Evolutionary conservation across 2,329 filamentous ascomycete genomes (phyloP).

Genomic region (Rachicladosporium sp.): DNA sequence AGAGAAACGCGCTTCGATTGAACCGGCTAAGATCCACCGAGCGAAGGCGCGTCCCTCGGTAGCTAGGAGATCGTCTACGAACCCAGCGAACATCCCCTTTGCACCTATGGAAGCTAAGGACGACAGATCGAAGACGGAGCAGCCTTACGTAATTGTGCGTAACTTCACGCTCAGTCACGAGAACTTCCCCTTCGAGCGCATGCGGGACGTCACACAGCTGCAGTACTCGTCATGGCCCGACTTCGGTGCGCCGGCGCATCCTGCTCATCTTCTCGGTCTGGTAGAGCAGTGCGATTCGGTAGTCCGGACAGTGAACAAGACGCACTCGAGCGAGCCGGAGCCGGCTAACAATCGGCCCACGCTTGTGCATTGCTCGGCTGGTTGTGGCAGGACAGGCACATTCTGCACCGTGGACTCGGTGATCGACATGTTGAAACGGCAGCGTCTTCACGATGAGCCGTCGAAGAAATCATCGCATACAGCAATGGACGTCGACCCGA

Average conservation of each 20-base stretch:
- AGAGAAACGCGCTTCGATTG: constrained; percentile 69
- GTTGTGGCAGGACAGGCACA: constrained; percentile 87
- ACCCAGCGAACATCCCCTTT: constrained; percentile 16
- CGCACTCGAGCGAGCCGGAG: constrained; percentile 47
- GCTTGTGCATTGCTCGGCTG: constrained; percentile 89
- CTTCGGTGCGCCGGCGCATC: constrained; percentile 83
- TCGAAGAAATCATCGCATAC: neutral
- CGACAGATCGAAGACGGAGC: constrained; percentile 32
- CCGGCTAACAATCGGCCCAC: constrained; percentile 50
- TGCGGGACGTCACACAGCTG: constrained; percentile 86
- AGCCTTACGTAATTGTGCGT: constrained; percentile 68
- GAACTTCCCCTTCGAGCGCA: constrained; percentile 65
- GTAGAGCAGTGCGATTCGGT: constrained; percentile 82
- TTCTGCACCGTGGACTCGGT: constrained; percentile 96
- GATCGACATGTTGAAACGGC: constrained; percentile 91
- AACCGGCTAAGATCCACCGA: constrained; percentile 43
- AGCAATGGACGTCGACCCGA: constrained; percentile 32
- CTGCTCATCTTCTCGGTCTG: constrained; percentile 70
- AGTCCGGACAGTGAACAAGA: constrained; percentile 35
- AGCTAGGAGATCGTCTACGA: constrained; percentile 25
- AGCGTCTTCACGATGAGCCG: constrained; percentile 30
- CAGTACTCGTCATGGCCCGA: constrained; percentile 97
- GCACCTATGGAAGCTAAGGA: constrained; percentile 17
- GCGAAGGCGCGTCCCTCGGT: constrained; percentile 25
- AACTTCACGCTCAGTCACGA: constrained; percentile 76